Base-by-base conservation (phyloP, 164 flowering plant genomes). In the Echeveria elegans region DNA sequence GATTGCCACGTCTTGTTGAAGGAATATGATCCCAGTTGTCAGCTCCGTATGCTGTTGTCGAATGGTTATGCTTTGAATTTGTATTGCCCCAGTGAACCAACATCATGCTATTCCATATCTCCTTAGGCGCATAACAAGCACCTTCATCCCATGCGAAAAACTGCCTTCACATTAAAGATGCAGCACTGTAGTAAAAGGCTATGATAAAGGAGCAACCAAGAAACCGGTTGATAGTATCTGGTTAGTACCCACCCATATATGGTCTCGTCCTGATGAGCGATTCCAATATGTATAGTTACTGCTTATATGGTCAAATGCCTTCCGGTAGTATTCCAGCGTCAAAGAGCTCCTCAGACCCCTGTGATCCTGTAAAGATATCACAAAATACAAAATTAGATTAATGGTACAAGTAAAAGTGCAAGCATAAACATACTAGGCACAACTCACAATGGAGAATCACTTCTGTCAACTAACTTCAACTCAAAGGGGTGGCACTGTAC, bases 121-220 rank as follows among this genome's bases (percentile, higher is more conserved):
- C 99, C 82, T 94, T 94, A 5, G 99, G 99, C 56, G 99, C 99
- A 82, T 85, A 91, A 81, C 99, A 94, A 77, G 99, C 97, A 82
- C 99, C 96, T 88, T 94, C 99, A 83, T 94, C 99, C 99, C 99
- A 94, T 67, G 96, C 83, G 83, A 94, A 94, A 73, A 73, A 88
- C 99, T 94, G 89, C 86, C 82, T 79, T 79, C 78, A 78, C 77
- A 81, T 77, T 72, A 52, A 60, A 36, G 50, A 15, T 69, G 64
- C n/a, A 66, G 60, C 59, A 77, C 80, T 53, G 24, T 72, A 84
- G 82, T 37, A 60, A 30, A 63, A 1, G 24, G 43, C 12, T 36
- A n/a, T 36, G 28, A 63, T 21, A 63, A 63, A 12, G 9, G 29
- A 18, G 5, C 18, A 63, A 63, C 11, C 15, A 36, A 12, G 4